phyloP scores from a whole-genome alignment of 495 filamentous ascomycete species.

The Penicillium angulare region DNA sequence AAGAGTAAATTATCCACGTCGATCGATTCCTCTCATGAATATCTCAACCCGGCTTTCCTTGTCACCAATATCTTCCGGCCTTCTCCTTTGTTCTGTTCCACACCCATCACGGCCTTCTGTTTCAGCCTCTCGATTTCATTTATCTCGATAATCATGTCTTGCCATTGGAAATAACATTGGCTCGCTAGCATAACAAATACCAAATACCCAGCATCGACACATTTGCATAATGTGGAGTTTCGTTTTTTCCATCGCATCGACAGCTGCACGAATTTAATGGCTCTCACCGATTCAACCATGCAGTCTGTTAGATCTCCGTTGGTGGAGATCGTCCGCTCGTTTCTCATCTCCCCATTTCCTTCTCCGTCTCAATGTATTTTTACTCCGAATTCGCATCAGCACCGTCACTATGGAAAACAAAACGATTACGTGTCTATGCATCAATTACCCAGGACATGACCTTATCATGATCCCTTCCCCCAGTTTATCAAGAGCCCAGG shows the following conservation, averaged over 20 bases:
- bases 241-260: constrained; percentile 20
- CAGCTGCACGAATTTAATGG: constrained; percentile 6
- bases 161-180: constrained; percentile 9
- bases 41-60: not conserved
- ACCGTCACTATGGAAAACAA: not conserved
- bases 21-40: constrained; percentile 1
- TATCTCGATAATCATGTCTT: constrained; percentile 3
- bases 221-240: constrained; percentile 31
- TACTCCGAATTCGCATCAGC: constrained; percentile 12
- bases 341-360: not conserved
- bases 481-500: constrained; percentile 4
- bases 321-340: constrained; percentile 22
- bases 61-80: not conserved
- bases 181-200: constrained; percentile 12
- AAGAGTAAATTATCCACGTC: constrained; percentile 14
- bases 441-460: constrained; percentile 1
- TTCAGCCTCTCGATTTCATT: not conserved
- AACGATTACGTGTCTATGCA: not conserved
- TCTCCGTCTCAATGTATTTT: not conserved
- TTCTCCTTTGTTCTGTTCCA: not conserved
- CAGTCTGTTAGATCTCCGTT: constrained; percentile 8
- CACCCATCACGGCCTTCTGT: not conserved
- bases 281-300: constrained; percentile 4
- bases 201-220: constrained; percentile 26
- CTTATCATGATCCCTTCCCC: constrained; percentile 1